phyloP scores from a whole-genome alignment of 192 early-diverging fungal genomes.

The Podila clonocystis region DNA sequence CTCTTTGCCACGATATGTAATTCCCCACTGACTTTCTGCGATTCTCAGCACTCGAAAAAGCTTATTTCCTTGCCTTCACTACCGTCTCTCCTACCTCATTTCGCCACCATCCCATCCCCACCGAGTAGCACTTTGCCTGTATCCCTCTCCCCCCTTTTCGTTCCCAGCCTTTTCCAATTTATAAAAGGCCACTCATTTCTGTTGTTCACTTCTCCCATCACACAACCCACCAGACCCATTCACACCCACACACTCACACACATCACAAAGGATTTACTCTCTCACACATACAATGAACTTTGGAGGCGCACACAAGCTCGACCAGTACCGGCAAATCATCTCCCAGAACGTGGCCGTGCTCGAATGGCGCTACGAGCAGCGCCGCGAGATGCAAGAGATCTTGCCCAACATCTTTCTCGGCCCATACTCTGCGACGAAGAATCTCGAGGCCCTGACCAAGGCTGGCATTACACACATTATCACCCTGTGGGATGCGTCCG shows the following conservation, averaged over 20 bases:
- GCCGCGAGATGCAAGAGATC: conserved; percentile 85
- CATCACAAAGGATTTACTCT: not conserved
- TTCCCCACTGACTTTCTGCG: not conserved
- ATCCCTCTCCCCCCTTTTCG: no score
- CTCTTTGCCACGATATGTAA: conserved; percentile 5
- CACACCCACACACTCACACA: not conserved
- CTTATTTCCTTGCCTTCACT: no score
- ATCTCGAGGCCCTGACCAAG: conserved; percentile 61
- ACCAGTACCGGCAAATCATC: conserved; percentile 33
- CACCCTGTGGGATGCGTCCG: conserved; percentile 76
- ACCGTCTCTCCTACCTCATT: not conserved
- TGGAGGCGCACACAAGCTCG: conserved; percentile 6
- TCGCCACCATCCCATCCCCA: no score
- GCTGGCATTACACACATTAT: conserved; percentile 81
- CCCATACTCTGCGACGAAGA: conserved; percentile 76
- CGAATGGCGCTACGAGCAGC: conserved; percentile 80
- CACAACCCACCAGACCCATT: not conserved
- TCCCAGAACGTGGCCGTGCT: conserved; percentile 17
- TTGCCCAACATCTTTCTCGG: conserved; percentile 79
- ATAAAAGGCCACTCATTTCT: no score
- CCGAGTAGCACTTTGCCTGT: not conserved
- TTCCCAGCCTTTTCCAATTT: no score
- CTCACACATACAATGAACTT: not conserved
- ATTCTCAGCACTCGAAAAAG: not conserved
- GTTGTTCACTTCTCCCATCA: not conserved